Conservation (phyloP, 306 rosid genomes). For the Lathyrus oleraceus region DNA sequence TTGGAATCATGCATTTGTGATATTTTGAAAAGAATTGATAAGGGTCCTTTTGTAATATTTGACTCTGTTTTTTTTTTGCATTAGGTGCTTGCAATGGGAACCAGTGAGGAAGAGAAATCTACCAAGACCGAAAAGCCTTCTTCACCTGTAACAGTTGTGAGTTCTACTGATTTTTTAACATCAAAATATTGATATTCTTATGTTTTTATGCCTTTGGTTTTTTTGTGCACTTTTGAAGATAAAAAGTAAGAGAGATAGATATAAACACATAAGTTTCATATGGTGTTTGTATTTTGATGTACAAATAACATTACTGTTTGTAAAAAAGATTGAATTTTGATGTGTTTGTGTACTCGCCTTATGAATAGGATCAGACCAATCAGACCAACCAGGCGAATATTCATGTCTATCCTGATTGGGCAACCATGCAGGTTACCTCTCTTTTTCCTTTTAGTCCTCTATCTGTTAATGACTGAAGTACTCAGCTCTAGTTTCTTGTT, state of each 20-base stretch:
- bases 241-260: too few relatives aligned
- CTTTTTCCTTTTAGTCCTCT: constrained; percentile 10
- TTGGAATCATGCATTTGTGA: constrained; percentile 25
- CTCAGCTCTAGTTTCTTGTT: constrained; percentile 13
- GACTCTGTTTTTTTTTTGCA: neutral
- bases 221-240: too few relatives aligned
- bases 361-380: constrained; percentile 65
- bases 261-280: too few relatives aligned
- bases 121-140: constrained; percentile 62
- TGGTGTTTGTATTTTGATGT: too few relatives aligned
- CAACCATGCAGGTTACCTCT: constrained; percentile 80
- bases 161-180: constrained; percentile 13
- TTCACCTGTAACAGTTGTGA: constrained; percentile 60
- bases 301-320: neutral
- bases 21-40: constrained; percentile 21
- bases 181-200: neutral
- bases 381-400: constrained; percentile 56
- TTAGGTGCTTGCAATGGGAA: constrained; percentile 58
- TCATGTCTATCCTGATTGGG: constrained; percentile 92
- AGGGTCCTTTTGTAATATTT: constrained; percentile 7
- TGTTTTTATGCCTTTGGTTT: neutral
- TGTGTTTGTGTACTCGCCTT: constrained; percentile 5
- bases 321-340: neutral
- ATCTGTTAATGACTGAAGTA: constrained; percentile 17
- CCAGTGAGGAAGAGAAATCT: constrained; percentile 67